A percentile compares a stretch with the other conserved stretches of the same genome.
These are phyloP conservation scores for Pseudogymnoascus sp. DNA, from an alignment of 2,329 filamentous ascomycete species.

Conservation along the genomic window DNA sequence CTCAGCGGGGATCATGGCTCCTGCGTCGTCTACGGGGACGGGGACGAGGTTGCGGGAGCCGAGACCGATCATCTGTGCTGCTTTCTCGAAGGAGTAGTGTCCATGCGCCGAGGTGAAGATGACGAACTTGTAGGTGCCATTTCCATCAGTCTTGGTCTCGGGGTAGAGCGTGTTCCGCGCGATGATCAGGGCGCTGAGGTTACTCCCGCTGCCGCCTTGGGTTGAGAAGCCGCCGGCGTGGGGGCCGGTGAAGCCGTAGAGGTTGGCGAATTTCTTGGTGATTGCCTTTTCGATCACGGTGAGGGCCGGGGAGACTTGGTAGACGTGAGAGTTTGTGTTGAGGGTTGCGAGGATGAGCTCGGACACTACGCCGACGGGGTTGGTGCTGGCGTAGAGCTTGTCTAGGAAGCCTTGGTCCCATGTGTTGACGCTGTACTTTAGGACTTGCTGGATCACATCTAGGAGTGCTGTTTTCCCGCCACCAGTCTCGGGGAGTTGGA, in stretches of 20 bases:
- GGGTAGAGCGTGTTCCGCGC: conserved; percentile 84
- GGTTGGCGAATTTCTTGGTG: conserved; percentile 53
- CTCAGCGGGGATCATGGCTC: conserved; percentile 61
- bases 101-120: conserved; percentile 86
- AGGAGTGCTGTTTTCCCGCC: conserved; percentile 68
- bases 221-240: conserved; percentile 60
- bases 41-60: conserved; percentile 66
- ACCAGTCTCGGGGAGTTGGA: conserved; percentile 52
- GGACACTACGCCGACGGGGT: conserved; percentile 75
- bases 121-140: conserved; percentile 59
- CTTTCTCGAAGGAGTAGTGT: conserved; percentile 93
- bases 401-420: conserved; percentile 96
- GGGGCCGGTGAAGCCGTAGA: conserved; percentile 69
- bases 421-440: conserved; percentile 91
- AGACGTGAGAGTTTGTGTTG: conserved; percentile 70
- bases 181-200: conserved; percentile 76
- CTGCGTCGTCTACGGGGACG: conserved; percentile 65
- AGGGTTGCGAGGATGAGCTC: conserved; percentile 78
- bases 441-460: conserved; percentile 59
- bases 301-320: conserved; percentile 81
- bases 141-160: conserved; percentile 65
- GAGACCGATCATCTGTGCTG: conserved; percentile 82
- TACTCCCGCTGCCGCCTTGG: conserved; percentile 78
- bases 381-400: conserved; percentile 88
- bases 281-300: conserved; percentile 84